These are phyloP conservation scores for Polytrichum formosum DNA, from an alignment of 225 moss, liverwort and hornwort genomes.

Conservation along the genomic window DNA sequence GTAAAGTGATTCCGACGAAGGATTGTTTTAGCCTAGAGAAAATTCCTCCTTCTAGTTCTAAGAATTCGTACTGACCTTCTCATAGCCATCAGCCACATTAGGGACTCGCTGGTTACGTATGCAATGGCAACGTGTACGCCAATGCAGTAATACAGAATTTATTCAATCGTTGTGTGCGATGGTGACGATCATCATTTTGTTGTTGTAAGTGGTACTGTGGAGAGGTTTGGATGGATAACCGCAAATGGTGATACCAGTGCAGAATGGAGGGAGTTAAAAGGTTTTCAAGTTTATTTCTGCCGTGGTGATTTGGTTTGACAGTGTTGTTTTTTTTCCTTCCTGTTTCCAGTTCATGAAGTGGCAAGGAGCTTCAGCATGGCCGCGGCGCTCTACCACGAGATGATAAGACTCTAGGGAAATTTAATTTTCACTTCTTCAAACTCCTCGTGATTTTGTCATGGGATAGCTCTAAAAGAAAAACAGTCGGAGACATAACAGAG, in stretches of 20 bases:
- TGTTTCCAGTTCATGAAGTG: slow-evolving; percentile 49
- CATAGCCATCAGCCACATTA: neutral
- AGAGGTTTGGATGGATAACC: neutral
- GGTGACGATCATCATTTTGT: neutral
- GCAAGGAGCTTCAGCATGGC: slow-evolving; percentile 68
- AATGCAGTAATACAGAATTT: neutral
- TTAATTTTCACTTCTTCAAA: slow-evolving; percentile 8
- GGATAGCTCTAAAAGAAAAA: slow-evolving; percentile 36
- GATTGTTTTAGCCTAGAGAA: neutral
- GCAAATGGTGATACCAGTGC: neutral
- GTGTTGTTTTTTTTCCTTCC: neutral
- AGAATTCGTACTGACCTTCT: neutral
- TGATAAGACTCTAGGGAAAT: slow-evolving; percentile 31
- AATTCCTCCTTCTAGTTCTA: neutral
- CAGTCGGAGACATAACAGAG: slow-evolving; percentile 24
- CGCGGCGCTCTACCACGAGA: slow-evolving; percentile 63
- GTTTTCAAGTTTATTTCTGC: neutral
- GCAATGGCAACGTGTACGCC: slow-evolving; percentile 1
- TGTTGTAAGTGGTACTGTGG: too few relatives aligned
- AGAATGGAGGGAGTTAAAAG: neutral
- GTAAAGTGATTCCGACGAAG: neutral
- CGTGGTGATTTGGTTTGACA: neutral
- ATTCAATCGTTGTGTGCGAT: neutral
- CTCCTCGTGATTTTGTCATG: slow-evolving; percentile 43
- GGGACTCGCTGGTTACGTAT: neutral